A percentile compares a stretch with the other conserved stretches of the same genome.
Conservation (phyloP, 148 eudicot species). For the Heliosperma pusillum region DNA sequence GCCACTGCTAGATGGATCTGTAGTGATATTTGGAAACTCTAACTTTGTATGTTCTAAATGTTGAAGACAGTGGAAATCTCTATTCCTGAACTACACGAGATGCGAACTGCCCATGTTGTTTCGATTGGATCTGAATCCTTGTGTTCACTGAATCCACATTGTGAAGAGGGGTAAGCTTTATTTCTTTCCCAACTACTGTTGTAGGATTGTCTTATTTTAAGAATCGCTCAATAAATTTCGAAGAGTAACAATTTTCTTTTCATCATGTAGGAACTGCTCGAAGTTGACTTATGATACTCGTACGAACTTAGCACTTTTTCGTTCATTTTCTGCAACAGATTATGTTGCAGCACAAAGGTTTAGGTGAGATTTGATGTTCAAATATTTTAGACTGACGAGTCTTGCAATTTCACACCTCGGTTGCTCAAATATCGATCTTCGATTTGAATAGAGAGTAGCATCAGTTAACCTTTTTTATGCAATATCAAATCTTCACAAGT, state of each 20-base stretch:
- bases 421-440: not conserved
- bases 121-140: conserved; percentile 88
- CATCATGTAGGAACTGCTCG: conserved; percentile 42
- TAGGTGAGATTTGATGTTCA: conserved; percentile 39
- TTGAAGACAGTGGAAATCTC: conserved; percentile 67
- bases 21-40: not conserved
- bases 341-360: conserved; percentile 86
- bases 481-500: not conserved
- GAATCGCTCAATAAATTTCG: not conserved
- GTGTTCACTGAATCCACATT: conserved; percentile 53
- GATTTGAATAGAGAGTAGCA: too few relatives aligned
- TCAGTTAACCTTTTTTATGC: too few relatives aligned
- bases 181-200: not conserved
- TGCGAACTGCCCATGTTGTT: conserved; percentile 86
- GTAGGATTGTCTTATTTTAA: not conserved
- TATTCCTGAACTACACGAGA: conserved; percentile 78
- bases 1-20: not conserved
- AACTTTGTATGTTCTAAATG: conserved; percentile 21
- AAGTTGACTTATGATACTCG: conserved; percentile 76
- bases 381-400: not conserved
- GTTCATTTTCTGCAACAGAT: conserved; percentile 75
- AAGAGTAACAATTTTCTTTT: conserved; percentile 5
- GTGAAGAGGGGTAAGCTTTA: conserved; percentile 71
- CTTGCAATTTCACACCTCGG: not conserved
- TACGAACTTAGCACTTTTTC: conserved; percentile 72